Evolutionary conservation across 2,329 filamentous ascomycete genomes (phyloP), one percentile per base, ranked within the genome.

Genomic region (Fusarium sp.): DNA sequence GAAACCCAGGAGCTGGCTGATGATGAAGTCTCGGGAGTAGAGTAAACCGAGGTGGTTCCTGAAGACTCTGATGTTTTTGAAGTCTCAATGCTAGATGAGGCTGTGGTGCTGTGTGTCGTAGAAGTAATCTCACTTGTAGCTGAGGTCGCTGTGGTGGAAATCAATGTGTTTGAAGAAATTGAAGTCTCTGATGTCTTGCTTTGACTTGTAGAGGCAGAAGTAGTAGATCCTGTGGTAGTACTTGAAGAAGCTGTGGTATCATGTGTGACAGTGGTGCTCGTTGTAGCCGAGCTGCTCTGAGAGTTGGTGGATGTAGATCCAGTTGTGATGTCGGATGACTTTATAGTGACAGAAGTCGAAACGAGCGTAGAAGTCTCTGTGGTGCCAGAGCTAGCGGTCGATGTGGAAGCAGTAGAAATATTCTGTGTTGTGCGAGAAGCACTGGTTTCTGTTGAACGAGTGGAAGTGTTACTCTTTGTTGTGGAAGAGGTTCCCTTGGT

Each of bases 81-180:
- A 13, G 39, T 58, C 7, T 46, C 46, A 13, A 39, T 60, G 24
- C 26, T 33, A 4, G 22, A 22, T 10, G 53, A 49, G 13, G 20
- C 17, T 30, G 2, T 30, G 9, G 8, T 26, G 9, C 26, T 26
- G 8, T 26, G 26, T 26, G 26, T 24, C 17, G 48, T 48, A n/a
- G 50, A 63, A 20, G 22, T 46, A n/a, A 3, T 35, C 28, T 56
- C 60, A 45, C 39, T 62, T 50, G 57, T 63, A 62, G 26, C 26
- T 26, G 26, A 26, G 26, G 28, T 13, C 7, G 26, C 26, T 26
- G 28, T 30, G 28, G 28, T 30, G 28, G 28, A 30, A 30, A 30
- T 11, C 28, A 10, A 30, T 30, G 28, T 30, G 28, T 30, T 30
- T 30, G 28, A 30, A 30, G 28, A 30, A 30, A 3, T 30, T 10